Conservation (phyloP, 306 rosid genomes). For the Castanea crenata region DNA sequence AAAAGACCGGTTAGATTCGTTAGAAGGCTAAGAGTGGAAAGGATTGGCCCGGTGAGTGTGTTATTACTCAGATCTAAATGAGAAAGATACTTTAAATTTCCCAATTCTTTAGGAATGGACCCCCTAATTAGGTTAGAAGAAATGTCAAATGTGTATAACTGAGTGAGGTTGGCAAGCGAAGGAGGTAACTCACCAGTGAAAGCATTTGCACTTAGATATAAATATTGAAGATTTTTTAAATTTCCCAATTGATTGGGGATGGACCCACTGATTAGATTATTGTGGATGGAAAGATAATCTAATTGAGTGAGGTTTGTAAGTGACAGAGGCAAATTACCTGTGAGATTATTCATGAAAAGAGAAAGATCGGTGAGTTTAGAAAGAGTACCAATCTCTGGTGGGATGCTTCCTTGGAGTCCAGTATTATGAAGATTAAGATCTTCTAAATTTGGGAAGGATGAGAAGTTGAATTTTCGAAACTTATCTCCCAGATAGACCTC, state of each 20-base stretch:
- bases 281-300: too few relatives aligned
- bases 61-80: neutral
- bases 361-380: neutral
- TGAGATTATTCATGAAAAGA: neutral
- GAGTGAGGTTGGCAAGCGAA: neutral
- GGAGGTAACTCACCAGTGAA: neutral
- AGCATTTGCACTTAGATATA: too few relatives aligned
- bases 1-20: neutral
- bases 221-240: neutral
- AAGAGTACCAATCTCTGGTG: neutral
- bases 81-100: too few relatives aligned
- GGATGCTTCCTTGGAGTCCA: neutral
- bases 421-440: neutral
- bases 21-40: neutral
- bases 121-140: too few relatives aligned
- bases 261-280: too few relatives aligned
- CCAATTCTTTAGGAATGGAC: too few relatives aligned
- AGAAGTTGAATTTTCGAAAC: neutral
- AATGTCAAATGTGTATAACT: neutral
- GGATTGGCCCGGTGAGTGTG: neutral
- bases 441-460: neutral
- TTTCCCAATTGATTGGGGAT: too few relatives aligned
- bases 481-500: rapidly evolving
- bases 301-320: too few relatives aligned
- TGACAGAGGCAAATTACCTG: neutral